Conservation (phyloP, 495 filamentous ascomycete genomes). For the Chaetomium tenue region DNA sequence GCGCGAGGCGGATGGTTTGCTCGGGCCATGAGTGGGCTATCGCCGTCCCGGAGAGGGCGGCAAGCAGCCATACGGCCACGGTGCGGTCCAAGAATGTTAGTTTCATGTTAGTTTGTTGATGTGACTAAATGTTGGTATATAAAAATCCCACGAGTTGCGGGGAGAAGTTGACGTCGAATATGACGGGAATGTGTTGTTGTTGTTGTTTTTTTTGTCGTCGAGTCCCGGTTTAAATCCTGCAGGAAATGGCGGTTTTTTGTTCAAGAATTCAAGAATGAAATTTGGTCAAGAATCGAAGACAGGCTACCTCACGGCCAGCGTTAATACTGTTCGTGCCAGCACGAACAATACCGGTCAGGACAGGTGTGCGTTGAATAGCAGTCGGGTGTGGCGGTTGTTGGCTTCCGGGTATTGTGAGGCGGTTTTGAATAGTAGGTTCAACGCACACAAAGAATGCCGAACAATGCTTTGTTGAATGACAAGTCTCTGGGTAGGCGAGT, state of each 20-base stretch:
- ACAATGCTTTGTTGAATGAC: no score
- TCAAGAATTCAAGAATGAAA: neutral
- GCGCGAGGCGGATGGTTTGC: slow-evolving; percentile 62
- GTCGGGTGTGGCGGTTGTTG: neutral
- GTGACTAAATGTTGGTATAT: neutral
- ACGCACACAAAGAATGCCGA: no score
- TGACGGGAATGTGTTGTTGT: neutral
- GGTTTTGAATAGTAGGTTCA: no score
- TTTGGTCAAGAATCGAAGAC: no score
- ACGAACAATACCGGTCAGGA: slow-evolving; percentile 21
- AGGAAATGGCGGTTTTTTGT: neutral
- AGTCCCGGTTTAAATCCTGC: neutral
- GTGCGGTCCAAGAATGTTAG: neutral
- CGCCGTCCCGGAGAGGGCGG: slow-evolving; percentile 38
- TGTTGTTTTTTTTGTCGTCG: neutral
- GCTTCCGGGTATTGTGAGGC: neutral
- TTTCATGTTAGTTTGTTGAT: slow-evolving; percentile 12
- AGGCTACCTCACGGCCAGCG: slow-evolving; percentile 24
- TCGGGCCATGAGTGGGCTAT: slow-evolving; percentile 79
- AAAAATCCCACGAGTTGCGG: no score
- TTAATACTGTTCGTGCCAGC: slow-evolving; percentile 10
- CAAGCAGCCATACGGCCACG: slow-evolving; percentile 34
- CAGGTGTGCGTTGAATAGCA: slow-evolving; percentile 17
- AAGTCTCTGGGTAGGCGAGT: no score
- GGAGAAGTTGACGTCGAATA: neutral